phyloP scores from a whole-genome alignment of 768 basidiomycete species.

The Amanita polypyramis region DNA sequence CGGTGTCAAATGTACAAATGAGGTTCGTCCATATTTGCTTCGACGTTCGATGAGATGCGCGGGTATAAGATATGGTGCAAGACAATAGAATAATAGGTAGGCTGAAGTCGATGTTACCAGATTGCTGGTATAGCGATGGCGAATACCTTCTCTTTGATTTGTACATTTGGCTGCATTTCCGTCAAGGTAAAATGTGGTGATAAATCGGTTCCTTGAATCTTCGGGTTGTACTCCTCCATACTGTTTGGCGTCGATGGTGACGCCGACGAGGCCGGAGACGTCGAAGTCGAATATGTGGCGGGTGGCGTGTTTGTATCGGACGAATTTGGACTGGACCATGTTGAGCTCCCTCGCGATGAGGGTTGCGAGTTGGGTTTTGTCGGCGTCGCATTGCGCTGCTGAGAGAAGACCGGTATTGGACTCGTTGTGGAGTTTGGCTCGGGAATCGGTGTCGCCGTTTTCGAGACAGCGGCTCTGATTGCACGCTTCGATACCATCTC shows the following conservation, averaged over 20 bases:
- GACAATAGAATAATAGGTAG: background rate
- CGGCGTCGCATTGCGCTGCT: slow-evolving; percentile 24
- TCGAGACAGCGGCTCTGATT: slow-evolving; percentile 29
- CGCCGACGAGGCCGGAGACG: slow-evolving; percentile 51
- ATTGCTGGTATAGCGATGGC: slow-evolving; percentile 49
- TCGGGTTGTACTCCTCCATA: slow-evolving; percentile 38
- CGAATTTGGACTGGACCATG: slow-evolving; percentile 15
- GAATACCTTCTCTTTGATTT: slow-evolving; percentile 51
- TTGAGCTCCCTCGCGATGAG: slow-evolving; percentile 19
- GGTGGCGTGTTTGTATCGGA: slow-evolving; percentile 42
- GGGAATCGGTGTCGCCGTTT: slow-evolving; percentile 29
- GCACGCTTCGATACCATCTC: slow-evolving; percentile 54
- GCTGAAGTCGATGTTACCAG: slow-evolving; percentile 34
- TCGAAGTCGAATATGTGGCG: slow-evolving; percentile 37
- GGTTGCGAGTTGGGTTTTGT: slow-evolving; percentile 21
- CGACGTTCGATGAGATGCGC: too few relatives aligned
- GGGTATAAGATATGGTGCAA: slow-evolving; percentile 5
- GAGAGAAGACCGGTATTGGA: slow-evolving; percentile 36
- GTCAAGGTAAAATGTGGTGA: slow-evolving; percentile 28
- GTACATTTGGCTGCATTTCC: slow-evolving; percentile 18
- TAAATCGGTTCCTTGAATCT: slow-evolving; percentile 33
- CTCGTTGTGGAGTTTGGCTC: slow-evolving; percentile 33
- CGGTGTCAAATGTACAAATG: background rate
- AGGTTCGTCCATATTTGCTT: background rate
- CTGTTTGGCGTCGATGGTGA: slow-evolving; percentile 51